A percentile compares a stretch with the other conserved stretches of the same genome.
Conservation (phyloP, 352 stramenopile genomes). For the Pythium oligandrum region DNA sequence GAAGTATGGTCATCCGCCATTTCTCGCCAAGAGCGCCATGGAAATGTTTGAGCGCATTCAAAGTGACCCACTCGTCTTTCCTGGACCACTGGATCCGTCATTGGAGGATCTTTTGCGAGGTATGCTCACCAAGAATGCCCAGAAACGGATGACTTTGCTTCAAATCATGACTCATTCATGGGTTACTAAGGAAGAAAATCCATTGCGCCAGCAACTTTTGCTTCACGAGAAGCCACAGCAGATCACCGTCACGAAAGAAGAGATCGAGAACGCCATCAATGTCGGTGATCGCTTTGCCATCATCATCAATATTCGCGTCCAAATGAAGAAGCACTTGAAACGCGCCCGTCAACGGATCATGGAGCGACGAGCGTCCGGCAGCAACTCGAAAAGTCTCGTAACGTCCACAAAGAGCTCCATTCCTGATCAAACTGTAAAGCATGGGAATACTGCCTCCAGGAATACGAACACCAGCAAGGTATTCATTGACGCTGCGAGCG, state of each 20-base stretch:
- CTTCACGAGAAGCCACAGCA: constrained; percentile 21
- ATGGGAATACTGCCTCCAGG: no score
- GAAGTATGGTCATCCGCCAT: constrained; percentile 85
- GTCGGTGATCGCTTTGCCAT: constrained; percentile 49
- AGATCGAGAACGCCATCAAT: constrained; percentile 65
- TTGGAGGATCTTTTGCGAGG: constrained; percentile 52
- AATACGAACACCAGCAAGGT: constrained; percentile 22
- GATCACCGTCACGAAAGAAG: constrained; percentile 73
- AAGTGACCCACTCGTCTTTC: constrained; percentile 66
- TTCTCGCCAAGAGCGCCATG: constrained; percentile 85
- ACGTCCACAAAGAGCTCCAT: constrained; percentile 8
- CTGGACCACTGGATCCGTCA: constrained; percentile 38
- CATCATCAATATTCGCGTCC: constrained; percentile 63
- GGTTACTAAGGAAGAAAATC: constrained; percentile 65
- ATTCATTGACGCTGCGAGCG: constrained; percentile 11
- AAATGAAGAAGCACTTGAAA: constrained; percentile 65
- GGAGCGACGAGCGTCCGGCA: constrained; percentile 10
- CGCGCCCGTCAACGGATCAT: constrained; percentile 31
- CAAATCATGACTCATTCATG: constrained; percentile 76
- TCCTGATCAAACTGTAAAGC: no score
- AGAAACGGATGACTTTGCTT: constrained; percentile 49
- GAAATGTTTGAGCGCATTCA: constrained; percentile 89
- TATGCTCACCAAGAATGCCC: constrained; percentile 63
- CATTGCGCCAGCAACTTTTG: constrained; percentile 11
- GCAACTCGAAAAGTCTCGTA: background rate